Conservation (phyloP, 1,139 yeast genomes). For the Scheffersomyces lignicola region DNA sequence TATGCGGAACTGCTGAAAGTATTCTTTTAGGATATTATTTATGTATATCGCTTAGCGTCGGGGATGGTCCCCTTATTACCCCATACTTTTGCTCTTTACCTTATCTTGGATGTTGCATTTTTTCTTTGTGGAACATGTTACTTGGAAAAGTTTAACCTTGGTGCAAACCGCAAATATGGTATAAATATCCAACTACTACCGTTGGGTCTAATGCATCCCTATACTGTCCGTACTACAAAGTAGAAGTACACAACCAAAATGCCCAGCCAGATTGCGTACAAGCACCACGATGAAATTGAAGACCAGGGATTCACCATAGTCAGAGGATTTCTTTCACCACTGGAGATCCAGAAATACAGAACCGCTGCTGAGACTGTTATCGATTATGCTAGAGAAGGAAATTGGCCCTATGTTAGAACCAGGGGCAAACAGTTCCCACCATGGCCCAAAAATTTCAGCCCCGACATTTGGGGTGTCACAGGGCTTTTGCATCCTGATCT, state of each 20-base stretch:
- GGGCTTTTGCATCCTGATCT: conserved; percentile 54
- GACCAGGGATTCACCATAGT: conserved; percentile 48
- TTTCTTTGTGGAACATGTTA: too few relatives aligned
- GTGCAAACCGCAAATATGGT: too few relatives aligned
- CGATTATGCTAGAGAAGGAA: conserved; percentile 47
- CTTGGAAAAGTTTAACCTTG: too few relatives aligned
- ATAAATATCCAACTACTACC: background rate
- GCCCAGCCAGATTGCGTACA: conserved; percentile 15
- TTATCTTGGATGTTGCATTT: background rate
- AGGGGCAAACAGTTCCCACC: conserved; percentile 61
- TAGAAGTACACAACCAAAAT: conserved; percentile 6
- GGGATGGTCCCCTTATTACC: too few relatives aligned
- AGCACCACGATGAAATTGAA: conserved; percentile 36
- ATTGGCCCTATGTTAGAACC: conserved; percentile 55
- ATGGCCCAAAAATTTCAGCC: conserved; percentile 55
- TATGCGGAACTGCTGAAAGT: too few relatives aligned
- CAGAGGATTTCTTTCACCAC: conserved; percentile 39
- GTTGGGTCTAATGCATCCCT: background rate
- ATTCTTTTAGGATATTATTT: too few relatives aligned
- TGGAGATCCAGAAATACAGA: conserved; percentile 40
- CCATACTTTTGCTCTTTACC: conserved; percentile 1
- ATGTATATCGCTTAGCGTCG: too few relatives aligned
- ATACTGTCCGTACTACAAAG: background rate
- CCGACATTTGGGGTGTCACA: conserved; percentile 59
- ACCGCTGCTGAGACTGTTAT: conserved; percentile 45